Base-by-base conservation (phyloP, 108 stramenopile genomes). In the Conticribra weissflogii region DNA sequence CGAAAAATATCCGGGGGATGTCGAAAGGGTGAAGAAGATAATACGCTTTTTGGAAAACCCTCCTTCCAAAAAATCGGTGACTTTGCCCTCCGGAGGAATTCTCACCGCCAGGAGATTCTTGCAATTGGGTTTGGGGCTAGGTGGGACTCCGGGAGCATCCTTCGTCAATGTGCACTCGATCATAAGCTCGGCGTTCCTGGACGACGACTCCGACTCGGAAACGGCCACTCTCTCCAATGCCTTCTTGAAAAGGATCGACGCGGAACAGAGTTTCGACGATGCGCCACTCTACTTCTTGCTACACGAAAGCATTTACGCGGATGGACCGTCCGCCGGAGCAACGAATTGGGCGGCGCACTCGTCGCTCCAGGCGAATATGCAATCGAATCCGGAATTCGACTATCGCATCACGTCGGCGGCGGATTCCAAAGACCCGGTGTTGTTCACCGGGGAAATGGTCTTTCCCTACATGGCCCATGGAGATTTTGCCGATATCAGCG, bases 391-490 rank as follows among this genome's bases (percentile, higher is more conserved):
- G 3, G 72, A 71, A 28, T 91, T 77, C 48, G 89, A 94, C 70
- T 96, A 87, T 66, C 81, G 58, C 32, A 18, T 66, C 21, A 86
- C 90, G 12, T 63, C 74, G 53, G 30, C 53, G 54, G 28, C 46
- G 14, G 54, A 73, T 45, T 51, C 59, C 3, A 66, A 87, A 23
- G 56, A 52, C 7, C 93, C 88, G 9, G 83, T 80, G 0, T 45
- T 90, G 3, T 87, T 95, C 63, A 91, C 89, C 69, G 96, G 95
- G 8, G 97, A 98, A 82, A 96, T 96, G 92, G 91, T 98, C 0
- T 98, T 96, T 79, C 88, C 92, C 1, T 96, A 91, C 87, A 96
- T 98, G 96, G 71, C 88, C 29, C 83, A 98, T 53, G 85, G 85
- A 23, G 96, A 96, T 59, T 96, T 81, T 74, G 85, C 68, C 9